Base-by-base conservation (phyloP, 1,284 basidiomycete species). In the Apiotrichum siamense region DNA sequence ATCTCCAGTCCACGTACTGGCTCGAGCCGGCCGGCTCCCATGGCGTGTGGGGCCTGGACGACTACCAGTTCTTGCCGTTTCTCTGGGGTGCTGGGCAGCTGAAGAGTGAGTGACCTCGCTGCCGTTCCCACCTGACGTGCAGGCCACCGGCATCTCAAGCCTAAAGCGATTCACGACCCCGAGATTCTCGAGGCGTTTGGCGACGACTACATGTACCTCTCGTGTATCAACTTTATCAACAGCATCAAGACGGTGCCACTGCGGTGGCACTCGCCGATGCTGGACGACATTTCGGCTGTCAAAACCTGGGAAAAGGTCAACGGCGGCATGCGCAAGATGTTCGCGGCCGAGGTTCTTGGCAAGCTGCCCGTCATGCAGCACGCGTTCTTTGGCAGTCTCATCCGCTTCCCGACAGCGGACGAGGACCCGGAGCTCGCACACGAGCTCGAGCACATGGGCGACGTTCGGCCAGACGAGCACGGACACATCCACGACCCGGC, bases 261-360 rank as follows among this genome's bases (percentile, higher is more conserved):
- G 3, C 81, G 93, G 44, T 98, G 94, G 96, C 96, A 98, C 75
- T 97, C 91, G 1, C 96, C 94, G 0, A 98, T 98, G 94, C 81
- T 98, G 12, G 91, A 97, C 68, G 94, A 97, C 69, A 98, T 98
- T 55, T 94, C 91, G 0, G 90, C 85, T 4, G 94, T 96, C 49
- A 96, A 93, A 75, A 88, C 89, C 2, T 97, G 93, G 93, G 84
- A 87, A 66, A 97, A 97, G 72, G 91, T 97, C 58, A 97, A 98
- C 71, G 76, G 80, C n/a, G 96, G 94, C 11, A 97, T 98, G 91
- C 80, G 88, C 71, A 98, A 97, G 75, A 98, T 98, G 94, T 97
- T 93, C 74, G 80, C 80, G 35, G 93, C 90, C 31, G 93, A 98
- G 72, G 96, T 98, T 1, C 79, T 98, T 18, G 85, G 85, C 50